These are phyloP conservation scores for Daldinia grandis DNA, from an alignment of 495 filamentous ascomycete species.

Conservation along the genomic window DNA sequence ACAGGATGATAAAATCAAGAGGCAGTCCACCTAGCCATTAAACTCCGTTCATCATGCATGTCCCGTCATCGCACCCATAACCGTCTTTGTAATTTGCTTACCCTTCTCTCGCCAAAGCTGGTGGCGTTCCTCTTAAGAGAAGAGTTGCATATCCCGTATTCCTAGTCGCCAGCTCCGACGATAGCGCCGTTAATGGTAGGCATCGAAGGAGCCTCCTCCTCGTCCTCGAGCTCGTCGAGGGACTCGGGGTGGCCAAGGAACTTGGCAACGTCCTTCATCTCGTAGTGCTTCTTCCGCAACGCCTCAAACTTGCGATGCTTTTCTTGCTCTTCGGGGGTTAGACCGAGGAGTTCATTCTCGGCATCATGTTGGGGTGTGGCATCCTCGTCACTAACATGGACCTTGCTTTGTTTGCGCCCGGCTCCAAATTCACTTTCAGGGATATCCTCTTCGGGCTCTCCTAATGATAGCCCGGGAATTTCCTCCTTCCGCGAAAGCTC, in stretches of 20 bases:
- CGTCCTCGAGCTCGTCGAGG: slow-evolving; percentile 59
- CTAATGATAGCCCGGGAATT: slow-evolving; percentile 90
- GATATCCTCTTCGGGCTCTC: slow-evolving; percentile 86
- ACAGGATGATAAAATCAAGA: slow-evolving; percentile 23
- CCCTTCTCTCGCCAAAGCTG: slow-evolving; percentile 1
- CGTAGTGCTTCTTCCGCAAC: slow-evolving; percentile 93
- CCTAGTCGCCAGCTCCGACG: slow-evolving; percentile 44
- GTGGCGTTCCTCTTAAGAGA: slow-evolving; percentile 2
- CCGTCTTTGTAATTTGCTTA: slow-evolving; percentile 9
- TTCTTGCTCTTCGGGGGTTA: slow-evolving; percentile 80
- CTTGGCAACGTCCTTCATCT: slow-evolving; percentile 95
- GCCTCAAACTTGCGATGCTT: slow-evolving; percentile 92
- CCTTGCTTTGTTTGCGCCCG: slow-evolving; percentile 67
- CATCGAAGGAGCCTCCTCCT: slow-evolving; percentile 48
- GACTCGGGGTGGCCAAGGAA: slow-evolving; percentile 77
- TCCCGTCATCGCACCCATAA: slow-evolving; percentile 12
- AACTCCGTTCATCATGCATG: slow-evolving; percentile 42
- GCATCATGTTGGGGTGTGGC: slow-evolving; percentile 57
- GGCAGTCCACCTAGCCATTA: slow-evolving; percentile 26
- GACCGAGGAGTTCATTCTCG: slow-evolving; percentile 65
- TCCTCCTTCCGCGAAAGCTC: slow-evolving; percentile 67
- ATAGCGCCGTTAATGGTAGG: slow-evolving; percentile 48
- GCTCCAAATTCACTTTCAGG: slow-evolving; percentile 54
- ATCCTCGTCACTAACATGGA: slow-evolving; percentile 71
- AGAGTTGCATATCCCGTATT: slow-evolving; percentile 10